Evolutionary conservation across 192 early-diverging fungal genomes (phyloP).

Genomic region (Coemansia sp.): DNA sequence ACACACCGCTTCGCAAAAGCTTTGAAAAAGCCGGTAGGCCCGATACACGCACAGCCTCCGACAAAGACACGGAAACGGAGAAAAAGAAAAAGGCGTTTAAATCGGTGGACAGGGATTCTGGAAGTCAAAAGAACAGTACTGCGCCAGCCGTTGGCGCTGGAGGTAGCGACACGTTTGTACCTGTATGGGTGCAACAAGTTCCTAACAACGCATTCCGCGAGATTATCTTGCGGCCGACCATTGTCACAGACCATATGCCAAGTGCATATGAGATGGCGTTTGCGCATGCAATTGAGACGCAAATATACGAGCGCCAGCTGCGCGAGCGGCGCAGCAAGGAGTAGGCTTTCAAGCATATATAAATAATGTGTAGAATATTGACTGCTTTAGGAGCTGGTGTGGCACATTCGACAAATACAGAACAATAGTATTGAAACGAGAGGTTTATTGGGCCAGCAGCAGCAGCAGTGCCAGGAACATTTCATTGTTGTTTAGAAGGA

Average conservation of each 20-base stretch:
- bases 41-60: neutral
- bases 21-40: neutral
- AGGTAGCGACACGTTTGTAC: conserved; percentile 31
- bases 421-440: neutral
- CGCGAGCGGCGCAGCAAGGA: conserved; percentile 9
- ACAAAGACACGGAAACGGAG: neutral
- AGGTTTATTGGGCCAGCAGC: neutral
- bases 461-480: neutral
- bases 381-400: neutral
- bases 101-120: neutral
- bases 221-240: conserved; percentile 42
- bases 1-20: conserved; percentile 24
- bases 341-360: neutral
- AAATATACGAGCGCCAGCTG: conserved; percentile 45
- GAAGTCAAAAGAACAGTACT: conserved; percentile 1
- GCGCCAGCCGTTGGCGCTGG: conserved; percentile 5
- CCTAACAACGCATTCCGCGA: conserved; percentile 39
- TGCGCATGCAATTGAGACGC: conserved; percentile 47
- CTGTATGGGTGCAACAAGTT: conserved; percentile 46
- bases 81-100: neutral
- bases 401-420: neutral
- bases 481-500: neutral
- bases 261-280: conserved; percentile 54
- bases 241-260: conserved; percentile 54
- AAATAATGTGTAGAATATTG: neutral